Base-by-base conservation (phyloP, 148 eudicot genomes). In the Vaccinium vitisidaea region DNA sequence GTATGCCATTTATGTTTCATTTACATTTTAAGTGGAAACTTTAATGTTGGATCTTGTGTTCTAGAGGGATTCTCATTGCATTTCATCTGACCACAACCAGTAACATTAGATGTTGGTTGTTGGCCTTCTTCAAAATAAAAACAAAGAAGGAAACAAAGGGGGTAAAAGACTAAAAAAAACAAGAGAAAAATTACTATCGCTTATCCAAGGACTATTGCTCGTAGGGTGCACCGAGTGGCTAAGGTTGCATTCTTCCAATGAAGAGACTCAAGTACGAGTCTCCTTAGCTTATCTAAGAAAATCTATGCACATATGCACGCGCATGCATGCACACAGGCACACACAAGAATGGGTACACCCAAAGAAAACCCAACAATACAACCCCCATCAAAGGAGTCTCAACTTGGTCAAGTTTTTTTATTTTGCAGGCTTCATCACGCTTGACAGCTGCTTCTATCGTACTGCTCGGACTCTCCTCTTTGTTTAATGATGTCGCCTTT, bases 401-500 rank as follows among this genome's bases (percentile, higher is more conserved):
- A 19, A 6, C 65, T 46, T 11, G 48, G 59, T 63, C 53, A 2
- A 18, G 54, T 73, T 85, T 58, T 58, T 73, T 6, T 13, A 14
- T 36, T 86, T 84, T 65, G 90, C 92, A 97, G 99, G 98, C 93
- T 76, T 88, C 98, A 74, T 80, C 91, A 79, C 92, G 99, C 75
- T 80, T 93, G 23, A 90, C 96, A 63, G 92, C 88, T 19, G 92
- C 89, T 36, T 94, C 98, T 11, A 94, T 97, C 43, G 95, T 78
- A 80, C 91, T 97, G 56, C 98, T 97, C 30, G 99, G 99, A 27
- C 88, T 97, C 25, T 87, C 94, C 36, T 93, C 99, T 9, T 84
- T 97, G 89, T 92, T 97, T 85, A 94, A 84, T 59, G 99, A 97
- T 54, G 99, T 97, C 16, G 98, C 99, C 3, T 97, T 97, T 86